Base-by-base conservation (phyloP, 2,329 filamentous ascomycete species). In the Trichoderma afroharzianum region DNA sequence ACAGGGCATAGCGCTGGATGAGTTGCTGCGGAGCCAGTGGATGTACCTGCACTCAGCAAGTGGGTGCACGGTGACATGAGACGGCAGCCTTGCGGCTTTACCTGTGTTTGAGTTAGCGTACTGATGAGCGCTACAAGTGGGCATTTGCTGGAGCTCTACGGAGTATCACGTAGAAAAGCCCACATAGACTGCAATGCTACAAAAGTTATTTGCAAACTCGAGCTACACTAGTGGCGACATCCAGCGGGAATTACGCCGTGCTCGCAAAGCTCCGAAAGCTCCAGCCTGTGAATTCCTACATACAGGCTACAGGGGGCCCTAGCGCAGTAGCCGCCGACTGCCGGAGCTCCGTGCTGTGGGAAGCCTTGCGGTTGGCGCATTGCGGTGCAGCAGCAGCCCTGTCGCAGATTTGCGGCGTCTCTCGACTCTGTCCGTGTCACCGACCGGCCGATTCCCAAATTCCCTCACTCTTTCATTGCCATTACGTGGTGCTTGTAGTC, bases 401-500 rank as follows among this genome's bases (percentile, higher is more conserved):
- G 62, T 59, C 21, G 50, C 30, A 30, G n/a, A 53, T 53, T 24
- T 24, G 21, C 47, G n/a, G 43, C 43, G 21, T 15, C 39, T 63
- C 18, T 28, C 43, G 59, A 62, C 24, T 4, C 28, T 58, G 47
- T 43, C 30, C 68, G 47, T 39, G 8, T 50, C 43, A 43, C 39
- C 39, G 39, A 18, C 39, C 39, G 39, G 43, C n/a, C 11, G 36
- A 47, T 57, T 57, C 55, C n/a, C 61, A 57, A 71, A 71, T 68
- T 61, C 70, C 70, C 70, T 50, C 61, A 63, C 18, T 33, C 70
- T n/a, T n/a, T 50, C 39, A 21, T 36, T 71, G 57, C 63, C 58
- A 71, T 71, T 71, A 71, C 70, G 70, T 71, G 47, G 70, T 57
- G 36, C 8, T 68, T 62, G 57, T 68, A 55, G 61, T 62, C 61